These are phyloP conservation scores for Dysphania ambrosioides DNA, from an alignment of 148 eudicot genomes.

Conservation along the genomic window DNA sequence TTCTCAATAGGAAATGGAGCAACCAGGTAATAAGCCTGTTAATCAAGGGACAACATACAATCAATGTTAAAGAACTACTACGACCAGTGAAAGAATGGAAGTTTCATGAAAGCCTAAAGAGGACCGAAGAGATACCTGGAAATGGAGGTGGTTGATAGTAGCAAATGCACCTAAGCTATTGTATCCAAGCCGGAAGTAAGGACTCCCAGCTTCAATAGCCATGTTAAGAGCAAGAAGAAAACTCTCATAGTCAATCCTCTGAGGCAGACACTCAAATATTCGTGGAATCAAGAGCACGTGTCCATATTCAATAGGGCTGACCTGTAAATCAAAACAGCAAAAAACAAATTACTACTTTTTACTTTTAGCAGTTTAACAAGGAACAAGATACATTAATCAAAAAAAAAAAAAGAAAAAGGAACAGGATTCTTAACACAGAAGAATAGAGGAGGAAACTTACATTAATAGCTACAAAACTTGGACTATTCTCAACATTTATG, in stretches of 20 bases:
- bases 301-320: constrained; percentile 95
- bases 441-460: constrained; percentile 29
- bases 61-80: background rate
- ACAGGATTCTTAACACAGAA: background rate
- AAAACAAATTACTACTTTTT: too few species aligned
- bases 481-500: constrained; percentile 52
- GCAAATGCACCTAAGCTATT: constrained; percentile 98
- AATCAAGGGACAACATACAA: background rate
- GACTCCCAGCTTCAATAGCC: constrained; percentile 78
- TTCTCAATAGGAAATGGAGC: constrained; percentile 79
- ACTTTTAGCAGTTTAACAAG: too few species aligned
- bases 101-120: background rate
- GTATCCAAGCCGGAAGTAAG: constrained; percentile 85
- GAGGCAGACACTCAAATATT: constrained; percentile 73
- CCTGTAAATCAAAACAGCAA: constrained; percentile 38
- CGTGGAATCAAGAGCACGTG: constrained; percentile 94
- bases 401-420: background rate
- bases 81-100: background rate
- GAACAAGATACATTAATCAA: too few species aligned
- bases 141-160: constrained; percentile 93
- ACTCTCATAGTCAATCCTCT: constrained; percentile 75
- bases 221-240: constrained; percentile 79
- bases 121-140: constrained; percentile 48
- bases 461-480: constrained; percentile 87
- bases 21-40: constrained; percentile 81